Percentiles rank a stretch among this genome's conserved stretches.
These are phyloP conservation scores for Rhododendron henanense DNA, from an alignment of 148 eudicot genomes.

Conservation along the genomic window DNA sequence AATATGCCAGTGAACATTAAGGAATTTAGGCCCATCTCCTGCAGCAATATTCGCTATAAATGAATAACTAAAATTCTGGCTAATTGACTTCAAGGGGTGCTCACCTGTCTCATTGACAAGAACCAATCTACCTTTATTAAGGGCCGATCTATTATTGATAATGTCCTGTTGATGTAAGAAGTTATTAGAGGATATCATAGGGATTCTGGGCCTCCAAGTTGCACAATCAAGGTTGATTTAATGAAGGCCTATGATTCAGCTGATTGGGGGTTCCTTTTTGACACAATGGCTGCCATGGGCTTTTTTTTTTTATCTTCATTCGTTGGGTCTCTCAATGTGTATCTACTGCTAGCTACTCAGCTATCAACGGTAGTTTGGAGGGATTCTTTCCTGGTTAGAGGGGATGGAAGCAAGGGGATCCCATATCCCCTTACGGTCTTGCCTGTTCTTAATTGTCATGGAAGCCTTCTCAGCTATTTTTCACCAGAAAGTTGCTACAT, in stretches of 20 bases:
- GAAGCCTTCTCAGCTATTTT: neutral
- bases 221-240: neutral
- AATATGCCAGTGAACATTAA: neutral
- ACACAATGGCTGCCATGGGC: neutral
- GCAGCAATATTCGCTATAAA: neutral
- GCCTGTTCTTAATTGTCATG: neutral
- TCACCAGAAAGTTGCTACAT: neutral
- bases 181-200: neutral
- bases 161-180: neutral
- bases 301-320: too few species aligned
- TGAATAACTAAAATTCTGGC: neutral
- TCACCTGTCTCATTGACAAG: neutral
- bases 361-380: neutral
- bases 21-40: neutral
- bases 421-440: neutral
- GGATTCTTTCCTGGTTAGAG: neutral
- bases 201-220: neutral
- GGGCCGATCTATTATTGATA: neutral
- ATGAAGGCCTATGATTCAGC: neutral
- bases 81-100: neutral
- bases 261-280: too few species aligned
- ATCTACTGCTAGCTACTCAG: neutral
- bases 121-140: neutral
- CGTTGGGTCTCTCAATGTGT: neutral
- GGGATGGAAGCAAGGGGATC: neutral